Conservation (phyloP, 495 filamentous ascomycete species). For the Trichoderma gamsii region DNA sequence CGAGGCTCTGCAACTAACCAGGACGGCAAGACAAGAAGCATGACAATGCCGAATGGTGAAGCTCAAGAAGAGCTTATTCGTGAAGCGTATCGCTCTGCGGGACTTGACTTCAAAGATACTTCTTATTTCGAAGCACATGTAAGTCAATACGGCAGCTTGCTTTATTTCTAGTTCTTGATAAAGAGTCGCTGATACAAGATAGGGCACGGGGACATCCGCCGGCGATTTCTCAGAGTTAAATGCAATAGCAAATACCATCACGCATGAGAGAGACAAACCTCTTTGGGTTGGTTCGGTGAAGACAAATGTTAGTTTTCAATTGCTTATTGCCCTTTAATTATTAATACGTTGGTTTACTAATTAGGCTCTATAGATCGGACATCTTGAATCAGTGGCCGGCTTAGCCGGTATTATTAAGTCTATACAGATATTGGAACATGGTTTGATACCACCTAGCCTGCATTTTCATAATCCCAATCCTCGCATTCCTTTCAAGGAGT, state of each 20-base stretch:
- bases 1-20: constrained; percentile 35
- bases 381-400: background rate
- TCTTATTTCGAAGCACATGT: constrained; percentile 65
- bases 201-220: constrained; percentile 65
- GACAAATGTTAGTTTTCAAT: constrained; percentile 48
- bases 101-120: constrained; percentile 53
- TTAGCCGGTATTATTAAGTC: constrained; percentile 68
- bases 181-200: too few relatives aligned
- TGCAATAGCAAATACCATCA: constrained; percentile 61
- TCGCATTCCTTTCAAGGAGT: background rate
- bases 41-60: constrained; percentile 57
- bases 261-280: constrained; percentile 47
- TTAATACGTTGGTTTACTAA: too few relatives aligned
- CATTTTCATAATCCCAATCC: constrained; percentile 30
- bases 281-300: constrained; percentile 70
- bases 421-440: constrained; percentile 67
- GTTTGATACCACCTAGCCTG: constrained; percentile 63
- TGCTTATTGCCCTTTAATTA: too few relatives aligned
- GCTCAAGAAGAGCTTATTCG: constrained; percentile 57
- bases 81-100: constrained; percentile 51
- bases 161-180: too few relatives aligned
- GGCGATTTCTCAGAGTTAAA: constrained; percentile 62
- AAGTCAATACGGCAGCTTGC: too few relatives aligned
- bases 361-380: background rate
- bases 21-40: constrained; percentile 49